A percentile compares a stretch with the other conserved stretches of the same genome.
Conservation (phyloP, 1,284 basidiomycete genomes). For the Moesziomyces sp. region DNA sequence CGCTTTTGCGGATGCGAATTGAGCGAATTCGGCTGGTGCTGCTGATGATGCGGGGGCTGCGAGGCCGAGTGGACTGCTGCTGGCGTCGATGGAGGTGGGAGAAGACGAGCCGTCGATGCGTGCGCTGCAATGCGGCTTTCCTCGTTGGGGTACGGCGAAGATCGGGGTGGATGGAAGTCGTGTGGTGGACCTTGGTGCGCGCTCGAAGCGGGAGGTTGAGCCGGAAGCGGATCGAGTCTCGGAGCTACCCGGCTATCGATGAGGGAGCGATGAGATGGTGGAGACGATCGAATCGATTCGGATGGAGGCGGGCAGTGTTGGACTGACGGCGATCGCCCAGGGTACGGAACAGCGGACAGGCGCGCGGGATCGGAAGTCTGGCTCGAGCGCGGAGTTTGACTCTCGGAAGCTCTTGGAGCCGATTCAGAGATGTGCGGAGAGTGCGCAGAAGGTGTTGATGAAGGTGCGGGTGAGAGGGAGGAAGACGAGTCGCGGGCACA, state of each 20-base stretch:
- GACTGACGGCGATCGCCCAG: background rate
- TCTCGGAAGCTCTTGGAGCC: background rate
- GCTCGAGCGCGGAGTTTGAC: background rate
- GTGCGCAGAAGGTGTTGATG: slow-evolving; percentile 20
- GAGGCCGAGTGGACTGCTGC: slow-evolving; percentile 5
- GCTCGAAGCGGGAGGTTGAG: background rate
- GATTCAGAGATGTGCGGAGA: slow-evolving; percentile 9
- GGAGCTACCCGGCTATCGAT: background rate
- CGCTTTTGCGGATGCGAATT: slow-evolving; percentile 4
- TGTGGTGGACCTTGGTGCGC: background rate
- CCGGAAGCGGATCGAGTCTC: background rate
- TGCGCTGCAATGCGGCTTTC: background rate
- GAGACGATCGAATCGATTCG: background rate
- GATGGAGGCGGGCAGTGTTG: background rate
- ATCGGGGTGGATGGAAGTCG: background rate
- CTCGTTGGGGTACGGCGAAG: background rate
- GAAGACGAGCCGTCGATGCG: background rate
- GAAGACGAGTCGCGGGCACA: slow-evolving; percentile 25
- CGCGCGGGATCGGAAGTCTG: slow-evolving; percentile 4
- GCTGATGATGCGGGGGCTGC: background rate
- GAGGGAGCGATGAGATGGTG: background rate
- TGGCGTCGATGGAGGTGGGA: slow-evolving; percentile 18
- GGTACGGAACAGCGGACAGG: slow-evolving; percentile 13
- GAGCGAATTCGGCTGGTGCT: slow-evolving; percentile 4
- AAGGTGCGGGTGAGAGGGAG: slow-evolving; percentile 37